Percentiles rank a stretch among this genome's conserved stretches.
Evolutionary conservation across 331 rosid species (phyloP).

Genomic region (Phaseolus coccineus): DNA sequence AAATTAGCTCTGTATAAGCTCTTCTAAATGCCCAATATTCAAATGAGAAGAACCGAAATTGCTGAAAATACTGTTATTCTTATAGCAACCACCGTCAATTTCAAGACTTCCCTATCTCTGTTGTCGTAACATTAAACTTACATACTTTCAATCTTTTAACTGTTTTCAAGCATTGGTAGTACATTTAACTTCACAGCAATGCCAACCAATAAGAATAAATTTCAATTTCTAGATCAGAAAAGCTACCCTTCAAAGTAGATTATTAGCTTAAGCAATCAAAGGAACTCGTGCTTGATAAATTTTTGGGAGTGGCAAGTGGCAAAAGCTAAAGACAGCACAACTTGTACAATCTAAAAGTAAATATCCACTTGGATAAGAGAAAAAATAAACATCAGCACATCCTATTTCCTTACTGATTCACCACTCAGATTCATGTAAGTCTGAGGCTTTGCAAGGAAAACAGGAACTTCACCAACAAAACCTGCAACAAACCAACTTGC

Average conservation of each 20-base stretch:
- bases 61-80: conserved; percentile 20
- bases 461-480: conserved; percentile 76
- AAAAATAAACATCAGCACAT: not conserved
- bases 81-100: conserved; percentile 8
- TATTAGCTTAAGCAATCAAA: conserved; percentile 24
- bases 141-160: conserved; percentile 1
- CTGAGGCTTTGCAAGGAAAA: conserved; percentile 95
- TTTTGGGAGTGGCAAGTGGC: conserved; percentile 10
- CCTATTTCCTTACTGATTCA: conserved; percentile 78
- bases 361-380: not conserved
- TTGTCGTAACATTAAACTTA: not conserved
- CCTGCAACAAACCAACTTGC: conserved; percentile 54
- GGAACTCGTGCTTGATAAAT: not conserved
- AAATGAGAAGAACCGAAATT: conserved; percentile 14
- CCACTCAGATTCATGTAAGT: conserved; percentile 97
- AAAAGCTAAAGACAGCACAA: not conserved
- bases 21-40: not conserved
- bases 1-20: not conserved
- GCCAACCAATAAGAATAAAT: conserved; percentile 9
- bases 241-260: conserved; percentile 21
- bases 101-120: conserved; percentile 22
- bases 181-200: conserved; percentile 8
- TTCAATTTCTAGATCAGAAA: conserved; percentile 15
- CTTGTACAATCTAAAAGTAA: conserved; percentile 15
- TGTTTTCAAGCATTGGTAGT: not conserved